Conservation (phyloP, 2,329 filamentous ascomycete genomes). For the Phaeomoniella chlamydospora region DNA sequence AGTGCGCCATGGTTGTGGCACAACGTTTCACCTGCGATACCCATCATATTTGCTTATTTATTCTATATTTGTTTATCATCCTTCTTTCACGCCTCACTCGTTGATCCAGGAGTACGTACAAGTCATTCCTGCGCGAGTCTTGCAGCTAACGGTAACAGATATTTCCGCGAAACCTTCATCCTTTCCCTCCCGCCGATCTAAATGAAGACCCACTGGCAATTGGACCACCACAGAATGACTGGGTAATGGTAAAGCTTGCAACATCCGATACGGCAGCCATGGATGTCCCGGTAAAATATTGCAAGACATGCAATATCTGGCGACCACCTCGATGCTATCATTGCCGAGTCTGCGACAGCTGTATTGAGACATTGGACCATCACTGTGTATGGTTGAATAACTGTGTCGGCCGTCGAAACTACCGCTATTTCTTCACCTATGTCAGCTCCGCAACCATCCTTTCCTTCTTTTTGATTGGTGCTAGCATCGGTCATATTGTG, state of each 20-base stretch:
- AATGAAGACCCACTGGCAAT: slow-evolving; percentile 69
- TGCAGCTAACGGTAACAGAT: slow-evolving; percentile 43
- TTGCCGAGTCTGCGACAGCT: slow-evolving; percentile 93
- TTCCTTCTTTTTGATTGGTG: slow-evolving; percentile 58
- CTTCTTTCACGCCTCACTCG: slow-evolving; percentile 80
- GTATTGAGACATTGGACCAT: slow-evolving; percentile 91
- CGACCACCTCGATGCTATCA: slow-evolving; percentile 90
- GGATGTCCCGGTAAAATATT: slow-evolving; percentile 97
- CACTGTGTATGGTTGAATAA: slow-evolving; percentile 99
- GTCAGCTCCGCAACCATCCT: slow-evolving; percentile 67
- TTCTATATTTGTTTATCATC: slow-evolving; percentile 84
- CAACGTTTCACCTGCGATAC: slow-evolving; percentile 75
- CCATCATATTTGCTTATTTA: slow-evolving; percentile 81
- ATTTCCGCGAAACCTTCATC: slow-evolving; percentile 79
- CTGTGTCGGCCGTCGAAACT: slow-evolving; percentile 91
- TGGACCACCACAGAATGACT: slow-evolving; percentile 79
- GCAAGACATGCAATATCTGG: slow-evolving; percentile 96
- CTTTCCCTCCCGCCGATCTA: slow-evolving; percentile 61
- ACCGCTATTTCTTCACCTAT: slow-evolving; percentile 94
- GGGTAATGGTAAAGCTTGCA: slow-evolving; percentile 78
- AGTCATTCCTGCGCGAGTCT: background rate
- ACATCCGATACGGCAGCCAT: slow-evolving; percentile 67
- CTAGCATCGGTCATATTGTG: slow-evolving; percentile 67
- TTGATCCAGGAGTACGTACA: slow-evolving; percentile 74
- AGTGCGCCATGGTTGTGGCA: slow-evolving; percentile 72